Percentiles rank a stretch among this genome's conserved stretches.
Conservation (phyloP, 176 grass and related monocot species). For the Aegilops sharonensis region DNA sequence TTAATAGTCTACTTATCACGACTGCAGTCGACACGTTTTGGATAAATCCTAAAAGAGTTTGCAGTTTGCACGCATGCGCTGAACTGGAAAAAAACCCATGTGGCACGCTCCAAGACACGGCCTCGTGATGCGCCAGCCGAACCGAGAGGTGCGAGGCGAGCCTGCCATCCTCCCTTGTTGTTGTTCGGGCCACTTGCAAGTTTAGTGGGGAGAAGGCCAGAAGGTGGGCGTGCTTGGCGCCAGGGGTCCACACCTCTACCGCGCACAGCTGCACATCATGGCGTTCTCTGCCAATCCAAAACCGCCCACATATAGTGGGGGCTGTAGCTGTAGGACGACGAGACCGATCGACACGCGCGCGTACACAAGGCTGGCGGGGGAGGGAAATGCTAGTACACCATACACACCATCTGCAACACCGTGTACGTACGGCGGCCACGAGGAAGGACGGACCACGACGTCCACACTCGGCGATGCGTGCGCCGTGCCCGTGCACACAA, state of each 20-base stretch:
- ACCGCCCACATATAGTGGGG: background rate
- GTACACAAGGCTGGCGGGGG: background rate
- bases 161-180: background rate
- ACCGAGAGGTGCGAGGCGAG: background rate
- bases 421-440: background rate
- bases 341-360: background rate
- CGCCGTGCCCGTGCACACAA: background rate
- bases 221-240: background rate
- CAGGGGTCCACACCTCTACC: background rate
- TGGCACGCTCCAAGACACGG: background rate
- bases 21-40: too few species aligned
- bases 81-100: background rate
- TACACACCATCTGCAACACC: background rate
- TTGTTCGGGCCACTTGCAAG: background rate
- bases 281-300: background rate
- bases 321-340: background rate
- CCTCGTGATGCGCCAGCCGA: slow-evolving; percentile 5
- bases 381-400: background rate
- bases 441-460: background rate
- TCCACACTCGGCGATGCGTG: background rate
- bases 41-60: background rate
- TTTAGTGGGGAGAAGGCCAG: background rate
- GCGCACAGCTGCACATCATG: background rate
- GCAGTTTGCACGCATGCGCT: background rate
- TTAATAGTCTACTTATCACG: too few species aligned